Base-by-base conservation (phyloP, 148 eudicot genomes). In the Rheum nobile region DNA sequence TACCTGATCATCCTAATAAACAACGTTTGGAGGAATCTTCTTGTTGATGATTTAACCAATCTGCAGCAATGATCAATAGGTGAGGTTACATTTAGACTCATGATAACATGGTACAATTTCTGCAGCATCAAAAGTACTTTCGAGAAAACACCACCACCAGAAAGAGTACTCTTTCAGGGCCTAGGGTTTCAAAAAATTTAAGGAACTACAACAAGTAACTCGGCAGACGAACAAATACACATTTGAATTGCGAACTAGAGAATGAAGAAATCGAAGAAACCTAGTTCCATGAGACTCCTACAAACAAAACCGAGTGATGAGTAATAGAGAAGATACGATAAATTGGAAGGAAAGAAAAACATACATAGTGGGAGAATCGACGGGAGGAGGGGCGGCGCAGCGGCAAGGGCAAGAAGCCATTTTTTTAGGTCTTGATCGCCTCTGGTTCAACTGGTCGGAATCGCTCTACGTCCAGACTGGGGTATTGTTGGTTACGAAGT, bases 41-140 rank as follows among this genome's bases (percentile, higher is more conserved):
- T 88, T 92, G 83, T 86, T 90, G 80, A 92, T 88, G 65, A 92
- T 92, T 84, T 92, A 90, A 82, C 90, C 98, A 84, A 92, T 84
- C 98, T 92, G 88, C 81, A 85, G 6, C 79, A 78, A 16, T 22
- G 68, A 69, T 24, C 29, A 29, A 50, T 32, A 11, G 4, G 57
- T 50, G 26, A 50, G 57, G 24, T 50, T 50, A 50, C 57, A 50
- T 50, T 50, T 19, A 46, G 24, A 50, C 24, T 50, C 57, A n/a
- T 1, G 24, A 50, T 5, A n/a, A 50, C 57, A 50, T 5, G 2
- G 29, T 48, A 72, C 65, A 70, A 61, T 38, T 28, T 37, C 26
- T 5, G 10, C 65, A 26, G 34, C 32, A 26, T 50, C 55, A 50
- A 17, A 50, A 19, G 19, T 0, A n/a, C 55, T 50, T 19, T 26